Base-by-base conservation (phyloP, 176 grass and related monocot genomes). In the Coix lacrymajobi region DNA sequence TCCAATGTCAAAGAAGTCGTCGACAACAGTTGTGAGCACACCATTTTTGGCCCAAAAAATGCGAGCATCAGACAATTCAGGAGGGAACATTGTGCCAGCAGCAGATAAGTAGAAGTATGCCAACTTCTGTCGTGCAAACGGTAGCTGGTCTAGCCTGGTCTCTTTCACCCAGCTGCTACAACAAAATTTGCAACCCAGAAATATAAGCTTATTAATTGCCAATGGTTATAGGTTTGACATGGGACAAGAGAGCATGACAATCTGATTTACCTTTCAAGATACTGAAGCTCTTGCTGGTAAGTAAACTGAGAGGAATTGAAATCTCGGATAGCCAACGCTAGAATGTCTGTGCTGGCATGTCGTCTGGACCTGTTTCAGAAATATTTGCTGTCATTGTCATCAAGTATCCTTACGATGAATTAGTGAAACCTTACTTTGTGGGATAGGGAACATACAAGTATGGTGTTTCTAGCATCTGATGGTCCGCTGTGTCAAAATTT, bases 1-100 rank as follows among this genome's bases (percentile, higher is more conserved):
- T 45, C 76, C 87, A 36, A 90, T 25, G 38, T 97, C 94, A 34
- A 97, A 97, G 75, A 97, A 92, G 69, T 97, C 94, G 11, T 97
- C 94, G 22, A 90, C 79, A 0, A 92, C 28, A 20, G 87, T 92
- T 16, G 87, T 87, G 25, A 97, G 90, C 20, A 92, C 89, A 25
- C 49, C 72, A 84, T 92, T 94, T 87, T 89, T 85, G 13, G 89
- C 61, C 91, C 87, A 97, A 16, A 66, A 81, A 19, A 90, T 88
- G 60, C 89, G 89, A 32, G 85, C 91, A 72, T 92, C 87, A 13
- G 82, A 86, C 4, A 90, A 39, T 60, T 97, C 79, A 39, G 75
- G 85, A 19, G 82, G 83, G 38, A 79, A 97, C 48, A 94, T 74
- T 40, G 89, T 88, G 48, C 85, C 87, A 44, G 94, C 85, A 62